Percentiles rank a stretch among this genome's conserved stretches.
Evolutionary conservation across 2,329 filamentous ascomycete genomes (phyloP).

Genomic region (Neofusicoccum parvum): DNA sequence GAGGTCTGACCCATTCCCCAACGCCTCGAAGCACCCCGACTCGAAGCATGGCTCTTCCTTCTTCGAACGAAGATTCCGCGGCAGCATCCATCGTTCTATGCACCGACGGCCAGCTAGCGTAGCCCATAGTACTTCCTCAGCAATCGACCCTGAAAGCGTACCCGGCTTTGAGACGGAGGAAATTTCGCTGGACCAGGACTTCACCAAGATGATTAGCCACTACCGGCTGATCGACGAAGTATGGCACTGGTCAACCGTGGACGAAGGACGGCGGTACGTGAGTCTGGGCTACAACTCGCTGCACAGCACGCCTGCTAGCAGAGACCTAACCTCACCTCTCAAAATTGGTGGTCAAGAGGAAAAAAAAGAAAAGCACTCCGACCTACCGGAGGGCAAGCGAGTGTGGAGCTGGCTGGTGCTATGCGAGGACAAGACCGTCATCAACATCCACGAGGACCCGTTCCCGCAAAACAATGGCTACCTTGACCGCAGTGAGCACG

Average conservation of each 20-base stretch:
- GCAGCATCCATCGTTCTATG: background rate
- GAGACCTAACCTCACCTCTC: background rate
- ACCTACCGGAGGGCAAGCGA: slow-evolving; percentile 53
- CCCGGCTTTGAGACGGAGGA: background rate
- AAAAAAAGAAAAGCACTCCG: slow-evolving; percentile 11
- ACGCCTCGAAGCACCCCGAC: slow-evolving; percentile 22
- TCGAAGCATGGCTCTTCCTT: slow-evolving; percentile 23
- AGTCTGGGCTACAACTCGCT: slow-evolving; percentile 73
- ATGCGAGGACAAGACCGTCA: slow-evolving; percentile 68
- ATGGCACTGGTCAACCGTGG: slow-evolving; percentile 75
- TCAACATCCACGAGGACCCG: slow-evolving; percentile 68
- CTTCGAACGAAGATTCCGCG: slow-evolving; percentile 1
- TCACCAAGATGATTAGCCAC: slow-evolving; percentile 44
- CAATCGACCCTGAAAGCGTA: background rate
- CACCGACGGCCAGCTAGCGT: background rate
- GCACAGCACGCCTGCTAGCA: slow-evolving; percentile 38
- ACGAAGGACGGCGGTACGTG: slow-evolving; percentile 68
- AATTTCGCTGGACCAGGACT: background rate
- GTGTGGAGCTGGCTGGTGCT: slow-evolving; percentile 74
- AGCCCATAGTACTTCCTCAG: background rate
- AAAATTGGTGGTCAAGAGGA: slow-evolving; percentile 6
- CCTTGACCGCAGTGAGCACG: slow-evolving; percentile 46
- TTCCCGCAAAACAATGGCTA: slow-evolving; percentile 43
- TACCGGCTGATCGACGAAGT: slow-evolving; percentile 67
- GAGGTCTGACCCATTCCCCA: slow-evolving; percentile 55